Evolutionary conservation across 495 filamentous ascomycete species (phyloP), one percentile per base, ranked within the genome.

Genomic region (Wilcoxina mikolae): DNA sequence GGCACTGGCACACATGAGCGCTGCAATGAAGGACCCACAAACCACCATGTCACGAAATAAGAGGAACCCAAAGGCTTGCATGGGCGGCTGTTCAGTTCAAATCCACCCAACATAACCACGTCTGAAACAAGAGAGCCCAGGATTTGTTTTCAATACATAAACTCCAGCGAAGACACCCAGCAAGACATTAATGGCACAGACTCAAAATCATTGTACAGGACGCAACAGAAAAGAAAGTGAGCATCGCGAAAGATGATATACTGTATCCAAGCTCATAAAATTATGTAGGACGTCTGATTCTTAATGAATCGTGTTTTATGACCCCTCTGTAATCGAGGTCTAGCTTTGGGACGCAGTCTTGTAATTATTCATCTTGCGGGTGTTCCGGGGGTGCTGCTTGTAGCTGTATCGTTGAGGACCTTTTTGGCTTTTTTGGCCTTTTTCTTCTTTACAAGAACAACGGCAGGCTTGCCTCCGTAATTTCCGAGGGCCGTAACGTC

Each of bases 21-120:
- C 57, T 25, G 25, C 51, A 2, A 65, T 65, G 55, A 69, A 65
- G 26, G 75, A 76, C 45, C 85, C 91, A 0, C 67, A 75, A 39
- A 86, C 80, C 49, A 80, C 87, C 25, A 95, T 96, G 93, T 94
- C 86, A 35, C 78, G 91, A 18, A 66, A 66, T 24, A 59, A 55
- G 39, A 56, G 64, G 28, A 66, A 66, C 26, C 64, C 64, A 24
- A 65, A 60, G 53, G 58, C 63, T 22, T 66, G 64, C 35, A 52
- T 66, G 20, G 64, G 63, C 3, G 64, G 64, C 33, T 58, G 49
- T 31, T 31, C 56, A 10, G 51, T 54, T 23, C 29, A 22, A 27
- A 29, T 49, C 20, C 39, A 5, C 5, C 39, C 39, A 20, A 43
- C 39, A 10, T 20, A 43, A n/a, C n/a, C n/a, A n/a, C n/a, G n/a